Evolutionary conservation across 331 rosid genomes (phyloP), one percentile per base, ranked within the genome.

Genomic region (Pyracantha coccinea): DNA sequence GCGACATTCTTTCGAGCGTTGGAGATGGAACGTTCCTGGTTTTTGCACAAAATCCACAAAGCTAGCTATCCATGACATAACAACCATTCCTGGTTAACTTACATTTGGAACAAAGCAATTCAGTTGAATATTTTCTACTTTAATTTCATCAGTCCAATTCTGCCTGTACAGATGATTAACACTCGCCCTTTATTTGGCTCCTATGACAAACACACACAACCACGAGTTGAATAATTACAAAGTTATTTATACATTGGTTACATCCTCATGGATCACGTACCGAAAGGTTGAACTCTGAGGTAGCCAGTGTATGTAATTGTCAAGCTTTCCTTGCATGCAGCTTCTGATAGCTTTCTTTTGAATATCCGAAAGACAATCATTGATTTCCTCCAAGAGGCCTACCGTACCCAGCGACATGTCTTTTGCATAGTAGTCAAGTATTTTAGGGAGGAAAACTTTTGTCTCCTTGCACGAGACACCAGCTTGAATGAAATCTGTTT

Each of bases 401-500:
- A 29, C 31, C 67, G 61, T 59, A 21, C 81, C 64, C 23, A 75
- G 53, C 3, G 83, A 79, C 83, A 71, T 71, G 75, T 83, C 83
- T 44, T 79, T 83, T 9, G 76, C 75, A 71, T 47, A 75, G 69
- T 70, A 71, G 47, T 75, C 8, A 0, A 83, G 29, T 31, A 83
- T 54, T 71, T 80, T 83, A 21, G 86, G 86, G 75, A 71, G 73
- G 71, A 65, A 71, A 59, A 83, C 38, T 78, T 79, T 35, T 8
- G 73, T 75, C 31, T 79, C 81, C 74, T 71, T 71, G 32, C 79
- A 31, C 7, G 54, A 50, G n/a, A 79, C 75, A 8, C 50, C 54
- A 24, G 68, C 62, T 83, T 75, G 71, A 25, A 83, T 78, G 74
- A 75, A 79, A 65, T 83, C 78, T 70, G 32, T 76, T 68, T 53